Base-by-base conservation (phyloP, 2,329 filamentous ascomycete genomes). In the Cyphellophora europaea region DNA sequence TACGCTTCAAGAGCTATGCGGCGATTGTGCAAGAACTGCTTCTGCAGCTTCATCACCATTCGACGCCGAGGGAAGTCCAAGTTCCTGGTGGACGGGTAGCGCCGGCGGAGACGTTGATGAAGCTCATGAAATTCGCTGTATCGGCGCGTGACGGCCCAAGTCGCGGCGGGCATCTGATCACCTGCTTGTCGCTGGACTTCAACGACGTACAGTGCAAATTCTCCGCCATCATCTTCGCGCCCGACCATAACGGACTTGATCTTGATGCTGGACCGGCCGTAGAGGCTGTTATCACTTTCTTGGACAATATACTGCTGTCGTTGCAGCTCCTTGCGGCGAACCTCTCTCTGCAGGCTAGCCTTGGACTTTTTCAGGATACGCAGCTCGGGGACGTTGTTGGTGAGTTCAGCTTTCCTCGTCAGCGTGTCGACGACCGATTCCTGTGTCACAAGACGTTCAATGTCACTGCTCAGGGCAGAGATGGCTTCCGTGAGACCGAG, bases 81-180 rank as follows among this genome's bases (percentile, higher is more conserved):
- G 46, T 85, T 77, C 32, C 88, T 77, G 11, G 96, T 87, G 11
- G 85, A 88, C 0, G 87, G 79, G 51, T 95, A 98, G 42, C 82
- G 77, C 25, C 79, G 72, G 35, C 91, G 79, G 16, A 98, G 70
- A 36, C 81, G 82, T 54, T 95, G 91, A 54, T 98, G 86, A 12
- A 98, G 74, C 44, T 95, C 88, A 50, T 93, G 87, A 51, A 98
- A 98, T 58, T 96, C 89, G 62, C 87, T 94, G 55, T 98, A 98
- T 46, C 91, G 75, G 37, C 89, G 76, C n/a, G 85, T 83, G 28
- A 98, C 78, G 11, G 81, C 77, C 91, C 91, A 98, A 3, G 84
- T 83, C 0, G 89, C 89, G n/a, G 89, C 86, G 3, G 88, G 84
- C 82, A 96, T 93, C 57, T 93, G 85, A 53, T 96, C 89, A 11